Percentiles rank a stretch among this genome's conserved stretches.
Conservation (phyloP, 345 rosid genomes). For the Brassica incana region DNA sequence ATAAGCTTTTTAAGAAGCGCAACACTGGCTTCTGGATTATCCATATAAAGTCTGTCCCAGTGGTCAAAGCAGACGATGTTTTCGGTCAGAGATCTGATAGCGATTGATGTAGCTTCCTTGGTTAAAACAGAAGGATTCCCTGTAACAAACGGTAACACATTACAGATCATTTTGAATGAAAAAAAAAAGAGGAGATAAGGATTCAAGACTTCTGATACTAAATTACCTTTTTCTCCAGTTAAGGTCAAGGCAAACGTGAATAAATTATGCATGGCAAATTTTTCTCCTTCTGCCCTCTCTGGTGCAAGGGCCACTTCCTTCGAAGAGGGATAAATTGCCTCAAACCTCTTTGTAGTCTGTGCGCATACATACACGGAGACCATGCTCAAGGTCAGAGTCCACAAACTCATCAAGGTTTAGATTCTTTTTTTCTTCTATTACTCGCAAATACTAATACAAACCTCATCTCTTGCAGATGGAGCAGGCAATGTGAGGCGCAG, state of each 20-base stretch:
- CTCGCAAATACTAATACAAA: background rate
- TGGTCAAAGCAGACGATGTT: background rate
- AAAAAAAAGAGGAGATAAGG: background rate
- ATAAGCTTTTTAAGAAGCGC: background rate
- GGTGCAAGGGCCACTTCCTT: background rate
- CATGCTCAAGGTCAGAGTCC: background rate
- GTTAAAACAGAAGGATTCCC: background rate
- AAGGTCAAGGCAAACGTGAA: background rate
- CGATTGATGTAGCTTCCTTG: background rate
- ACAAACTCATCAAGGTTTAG: background rate
- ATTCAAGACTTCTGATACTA: background rate
- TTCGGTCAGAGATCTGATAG: background rate
- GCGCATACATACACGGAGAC: background rate
- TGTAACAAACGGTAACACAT: background rate
- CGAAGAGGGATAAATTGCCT: background rate
- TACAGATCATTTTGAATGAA: background rate
- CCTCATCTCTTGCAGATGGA: background rate
- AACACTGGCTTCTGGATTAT: background rate
- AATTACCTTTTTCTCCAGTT: background rate
- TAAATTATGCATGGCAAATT: background rate
- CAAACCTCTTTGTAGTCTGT: background rate
- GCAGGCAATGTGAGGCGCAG: background rate
- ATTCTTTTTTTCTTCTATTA: background rate
- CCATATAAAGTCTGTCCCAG: background rate
- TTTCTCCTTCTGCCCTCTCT: background rate